A percentile compares a stretch with the other conserved stretches of the same genome.
These are phyloP conservation scores for Mycosphaerelloides madeirae DNA, from an alignment of 2,329 filamentous ascomycete genomes.

Conservation along the genomic window DNA sequence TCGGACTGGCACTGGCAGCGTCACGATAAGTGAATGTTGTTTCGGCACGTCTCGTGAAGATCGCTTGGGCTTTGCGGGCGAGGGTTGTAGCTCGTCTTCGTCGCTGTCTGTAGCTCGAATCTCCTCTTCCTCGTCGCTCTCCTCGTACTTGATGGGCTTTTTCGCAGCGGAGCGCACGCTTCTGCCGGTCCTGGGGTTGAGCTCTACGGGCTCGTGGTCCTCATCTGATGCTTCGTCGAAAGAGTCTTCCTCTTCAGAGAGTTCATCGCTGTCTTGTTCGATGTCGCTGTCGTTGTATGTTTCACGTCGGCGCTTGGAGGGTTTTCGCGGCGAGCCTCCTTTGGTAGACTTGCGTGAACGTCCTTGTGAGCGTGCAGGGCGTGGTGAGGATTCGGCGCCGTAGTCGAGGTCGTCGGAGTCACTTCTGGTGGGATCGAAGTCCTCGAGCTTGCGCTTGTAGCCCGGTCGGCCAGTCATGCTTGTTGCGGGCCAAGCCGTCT, in stretches of 20 bases:
- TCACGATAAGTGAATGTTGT: constrained; percentile 35
- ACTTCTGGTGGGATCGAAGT: constrained; percentile 33
- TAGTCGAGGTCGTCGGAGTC: constrained; percentile 38
- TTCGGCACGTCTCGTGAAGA: constrained; percentile 8
- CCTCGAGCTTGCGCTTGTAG: constrained; percentile 29
- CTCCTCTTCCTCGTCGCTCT: constrained; percentile 45
- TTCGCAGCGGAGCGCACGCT: constrained; percentile 53
- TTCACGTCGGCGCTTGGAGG: constrained; percentile 33
- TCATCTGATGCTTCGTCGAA: constrained; percentile 44
- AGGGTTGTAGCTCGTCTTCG: constrained; percentile 15
- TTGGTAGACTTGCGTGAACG: constrained; percentile 26
- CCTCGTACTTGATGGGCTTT: constrained; percentile 53
- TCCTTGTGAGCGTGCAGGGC: constrained; percentile 19
- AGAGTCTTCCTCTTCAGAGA: constrained; percentile 39
- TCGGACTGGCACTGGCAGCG: constrained; percentile 35
- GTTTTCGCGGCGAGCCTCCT: constrained; percentile 21
- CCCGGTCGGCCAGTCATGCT: constrained; percentile 9
- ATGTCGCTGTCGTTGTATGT: constrained; percentile 46
- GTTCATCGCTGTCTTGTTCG: constrained; percentile 33
- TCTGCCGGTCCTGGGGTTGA: constrained; percentile 53
- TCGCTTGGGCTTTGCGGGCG: constrained; percentile 11
- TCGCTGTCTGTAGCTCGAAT: constrained; percentile 38
- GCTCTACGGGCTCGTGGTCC: constrained; percentile 44
- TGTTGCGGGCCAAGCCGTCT: not conserved
- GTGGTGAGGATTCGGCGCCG: constrained; percentile 21